Base-by-base conservation (phyloP, 1,139 yeast species). In the Diutina siamensis region DNA sequence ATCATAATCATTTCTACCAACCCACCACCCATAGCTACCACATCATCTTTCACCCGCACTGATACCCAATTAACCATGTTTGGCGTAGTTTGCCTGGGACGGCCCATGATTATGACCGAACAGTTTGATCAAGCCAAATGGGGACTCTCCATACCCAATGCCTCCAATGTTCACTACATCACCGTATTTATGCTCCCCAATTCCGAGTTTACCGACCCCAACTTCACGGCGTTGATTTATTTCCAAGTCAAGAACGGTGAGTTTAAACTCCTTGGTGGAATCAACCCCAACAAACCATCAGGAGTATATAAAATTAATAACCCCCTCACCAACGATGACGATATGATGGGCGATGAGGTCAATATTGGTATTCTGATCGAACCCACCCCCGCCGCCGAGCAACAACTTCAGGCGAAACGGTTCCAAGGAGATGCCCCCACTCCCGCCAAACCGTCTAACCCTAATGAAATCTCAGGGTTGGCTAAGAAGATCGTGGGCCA, bases 361-460 rank as follows among this genome's bases (percentile, higher is more conserved):
- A 74, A 79, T 15, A 79, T 92, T 3, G 99, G 98, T 0, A 85
- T 92, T 12, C 86, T 96, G 3, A 79, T 92, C 7, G 98, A 92
- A 57, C 84, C 95, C 0, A 70, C 74, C 0, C 63, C 61, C 0
- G 76, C 71, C 34, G 94, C 88, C 0, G 77, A 76, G 47, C 59
- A 63, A 38, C 72, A 71, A 38, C 57, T 83, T 38, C 65, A 57
- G 19, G 65, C 66, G 48, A 65, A 61, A 52, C 7, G 10, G 28
- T 25, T 25, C 10, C 28, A 25, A 10, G 10, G 10, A 25, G 9
- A 7, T 59, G 61, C 48, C 13, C 36, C 44, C 15, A 52, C 53
- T 49, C 69, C 58, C 57, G 57, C 49, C 25, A 48, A 45, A 35
- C 63, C 57, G 55, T 52, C 50, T 47, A 44, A 53, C 54, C 51